A percentile compares a stretch with the other conserved stretches of the same genome.
phyloP scores from a whole-genome alignment of 2,329 filamentous ascomycete species.

The Aspergillus fumigatus region DNA sequence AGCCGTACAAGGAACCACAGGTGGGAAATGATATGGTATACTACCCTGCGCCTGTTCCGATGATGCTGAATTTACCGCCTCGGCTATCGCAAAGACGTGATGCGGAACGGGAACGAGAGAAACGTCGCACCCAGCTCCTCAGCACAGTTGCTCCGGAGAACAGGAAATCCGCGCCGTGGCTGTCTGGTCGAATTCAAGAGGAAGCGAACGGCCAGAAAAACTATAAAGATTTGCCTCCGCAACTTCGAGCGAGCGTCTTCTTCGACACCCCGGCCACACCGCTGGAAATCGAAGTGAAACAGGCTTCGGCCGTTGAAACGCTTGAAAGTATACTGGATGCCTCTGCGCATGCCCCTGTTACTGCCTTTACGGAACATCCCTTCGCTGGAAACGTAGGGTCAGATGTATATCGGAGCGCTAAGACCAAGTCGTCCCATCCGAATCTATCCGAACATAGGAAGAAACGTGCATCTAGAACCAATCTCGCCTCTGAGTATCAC shows the following conservation, averaged over 20 bases:
- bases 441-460: conserved; percentile 23
- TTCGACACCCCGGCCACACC: conserved; percentile 66
- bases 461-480: conserved; percentile 27
- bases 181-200: conserved; percentile 23
- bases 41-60: conserved; percentile 91
- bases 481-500: conserved; percentile 19
- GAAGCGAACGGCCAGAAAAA: conserved; percentile 13
- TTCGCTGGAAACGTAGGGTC: conserved; percentile 71
- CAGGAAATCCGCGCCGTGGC: conserved; percentile 49
- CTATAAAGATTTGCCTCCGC: conserved; percentile 59
- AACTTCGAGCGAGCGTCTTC: conserved; percentile 84
- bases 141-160: conserved; percentile 56
- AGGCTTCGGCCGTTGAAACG: conserved; percentile 80
- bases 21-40: conserved; percentile 81
- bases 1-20: conserved; percentile 36
- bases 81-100: conserved; percentile 72
- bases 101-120: conserved; percentile 62
- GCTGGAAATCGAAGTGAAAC: conserved; percentile 55
- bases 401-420: conserved; percentile 64
- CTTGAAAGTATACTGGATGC: conserved; percentile 90
- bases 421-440: conserved; percentile 24
- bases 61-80: conserved; percentile 87
- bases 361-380: conserved; percentile 84
- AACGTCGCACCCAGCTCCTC: conserved; percentile 69
- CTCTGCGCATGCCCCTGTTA: conserved; percentile 80